phyloP scores from a whole-genome alignment of 345 rosid genomes.

The Rhodamnia argentea region DNA sequence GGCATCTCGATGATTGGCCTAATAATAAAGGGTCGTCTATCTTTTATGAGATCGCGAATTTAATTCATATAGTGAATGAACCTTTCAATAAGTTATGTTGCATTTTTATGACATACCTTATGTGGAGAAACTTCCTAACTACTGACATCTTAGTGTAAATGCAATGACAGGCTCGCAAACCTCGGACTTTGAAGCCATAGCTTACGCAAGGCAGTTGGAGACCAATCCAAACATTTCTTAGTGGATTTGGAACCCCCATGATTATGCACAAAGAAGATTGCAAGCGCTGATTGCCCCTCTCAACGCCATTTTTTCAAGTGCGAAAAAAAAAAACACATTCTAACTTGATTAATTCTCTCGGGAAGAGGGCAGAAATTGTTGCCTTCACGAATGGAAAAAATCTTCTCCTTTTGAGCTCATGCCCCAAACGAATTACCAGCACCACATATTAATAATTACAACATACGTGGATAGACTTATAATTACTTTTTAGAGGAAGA shows the following conservation, averaged over 20 bases:
- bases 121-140: not conserved
- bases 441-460: not conserved
- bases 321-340: not conserved
- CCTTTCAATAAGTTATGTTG: not conserved
- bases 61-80: not conserved
- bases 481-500: not conserved
- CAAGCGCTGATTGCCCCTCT: not conserved
- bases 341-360: not conserved
- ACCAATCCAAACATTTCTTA: not conserved
- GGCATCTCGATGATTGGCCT: no score
- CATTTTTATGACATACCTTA: not conserved
- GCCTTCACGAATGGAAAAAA: not conserved
- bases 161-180: not conserved
- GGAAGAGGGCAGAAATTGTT: not conserved
- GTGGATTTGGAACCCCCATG: not conserved
- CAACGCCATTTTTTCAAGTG: not conserved
- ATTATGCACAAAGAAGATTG: not conserved
- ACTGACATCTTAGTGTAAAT: not conserved
- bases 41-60: no score
- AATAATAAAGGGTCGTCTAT: no score
- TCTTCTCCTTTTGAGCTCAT: not conserved
- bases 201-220: not conserved
- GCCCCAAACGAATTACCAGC: not conserved
- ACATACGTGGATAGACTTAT: not conserved
- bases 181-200: not conserved